phyloP scores from a whole-genome alignment of 1,284 basidiomycete genomes.

The Chalciporus piperatoides region DNA sequence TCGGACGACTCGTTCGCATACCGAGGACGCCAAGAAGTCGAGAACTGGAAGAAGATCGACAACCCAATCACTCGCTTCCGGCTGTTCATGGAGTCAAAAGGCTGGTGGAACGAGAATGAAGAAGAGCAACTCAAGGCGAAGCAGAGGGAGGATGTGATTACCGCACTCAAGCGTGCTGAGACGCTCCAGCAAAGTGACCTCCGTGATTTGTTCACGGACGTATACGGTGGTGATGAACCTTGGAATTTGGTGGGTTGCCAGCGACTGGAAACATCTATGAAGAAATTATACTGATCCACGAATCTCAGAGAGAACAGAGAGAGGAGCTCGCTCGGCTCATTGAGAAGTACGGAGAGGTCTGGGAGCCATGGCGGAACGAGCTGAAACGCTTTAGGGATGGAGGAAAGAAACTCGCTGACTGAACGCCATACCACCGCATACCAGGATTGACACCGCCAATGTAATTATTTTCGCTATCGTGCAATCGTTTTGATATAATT shows the following conservation, averaged over 20 bases:
- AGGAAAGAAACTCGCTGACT: constrained; percentile 54
- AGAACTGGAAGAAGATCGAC: constrained; percentile 82
- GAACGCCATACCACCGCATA: constrained; percentile 5
- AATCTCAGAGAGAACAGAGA: constrained; percentile 72
- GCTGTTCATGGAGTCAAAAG: constrained; percentile 72
- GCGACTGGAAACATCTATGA: background rate
- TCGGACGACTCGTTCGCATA: constrained; percentile 95
- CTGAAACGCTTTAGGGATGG: constrained; percentile 77
- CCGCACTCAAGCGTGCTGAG: constrained; percentile 78
- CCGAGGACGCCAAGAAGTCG: constrained; percentile 79
- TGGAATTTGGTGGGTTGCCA: constrained; percentile 72
- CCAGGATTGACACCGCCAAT: background rate
- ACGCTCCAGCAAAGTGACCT: constrained; percentile 66
- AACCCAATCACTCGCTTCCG: constrained; percentile 88
- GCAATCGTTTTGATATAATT: background rate
- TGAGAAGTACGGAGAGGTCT: constrained; percentile 78
- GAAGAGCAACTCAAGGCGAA: constrained; percentile 72
- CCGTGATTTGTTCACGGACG: constrained; percentile 81
- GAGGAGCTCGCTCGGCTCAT: constrained; percentile 73
- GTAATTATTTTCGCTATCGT: background rate
- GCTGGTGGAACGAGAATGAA: constrained; percentile 83
- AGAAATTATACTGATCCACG: background rate
- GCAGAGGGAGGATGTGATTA: constrained; percentile 72
- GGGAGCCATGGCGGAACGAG: constrained; percentile 84
- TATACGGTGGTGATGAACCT: constrained; percentile 82